phyloP scores from a whole-genome alignment of 352 stramenopile genomes.

The Phytophthora citrophthora region DNA sequence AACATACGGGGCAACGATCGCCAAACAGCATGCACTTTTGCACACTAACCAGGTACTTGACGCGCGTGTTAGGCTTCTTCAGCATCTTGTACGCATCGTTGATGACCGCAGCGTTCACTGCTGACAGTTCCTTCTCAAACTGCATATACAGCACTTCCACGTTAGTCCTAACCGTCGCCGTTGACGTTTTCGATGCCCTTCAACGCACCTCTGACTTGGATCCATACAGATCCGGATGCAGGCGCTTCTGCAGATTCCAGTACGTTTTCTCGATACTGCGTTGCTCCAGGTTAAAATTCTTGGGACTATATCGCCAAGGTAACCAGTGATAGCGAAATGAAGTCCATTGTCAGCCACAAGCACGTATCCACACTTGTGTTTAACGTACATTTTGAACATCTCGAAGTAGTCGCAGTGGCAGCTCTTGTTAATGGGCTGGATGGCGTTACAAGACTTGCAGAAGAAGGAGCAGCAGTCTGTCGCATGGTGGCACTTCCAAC shows the following conservation, averaged over 20 bases:
- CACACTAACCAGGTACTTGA: conserved; percentile 79
- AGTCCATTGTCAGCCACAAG: conserved; percentile 8
- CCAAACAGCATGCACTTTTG: conserved; percentile 1
- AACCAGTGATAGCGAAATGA: conserved; percentile 6
- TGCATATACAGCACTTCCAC: conserved; percentile 23
- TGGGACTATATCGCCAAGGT: conserved; percentile 45
- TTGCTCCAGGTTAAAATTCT: conserved; percentile 82
- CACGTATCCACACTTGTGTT: neutral
- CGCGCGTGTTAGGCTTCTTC: conserved; percentile 84
- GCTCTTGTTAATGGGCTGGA: conserved; percentile 74
- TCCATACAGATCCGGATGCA: conserved; percentile 86
- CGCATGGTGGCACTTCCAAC: conserved; percentile 86
- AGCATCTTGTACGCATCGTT: conserved; percentile 91
- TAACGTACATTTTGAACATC: conserved; percentile 79
- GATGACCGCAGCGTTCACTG: conserved; percentile 78
- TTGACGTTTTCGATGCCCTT: neutral
- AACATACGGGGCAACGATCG: neutral
- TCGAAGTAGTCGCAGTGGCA: conserved; percentile 88
- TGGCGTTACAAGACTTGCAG: conserved; percentile 77
- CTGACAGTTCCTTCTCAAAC: conserved; percentile 84
- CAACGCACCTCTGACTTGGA: conserved; percentile 80
- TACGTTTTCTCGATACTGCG: conserved; percentile 88
- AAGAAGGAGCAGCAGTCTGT: conserved; percentile 88
- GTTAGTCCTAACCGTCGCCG: neutral
- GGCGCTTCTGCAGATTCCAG: conserved; percentile 87